phyloP scores from a whole-genome alignment of 495 filamentous ascomycete genomes.

The Astrocystis sublimbata region DNA sequence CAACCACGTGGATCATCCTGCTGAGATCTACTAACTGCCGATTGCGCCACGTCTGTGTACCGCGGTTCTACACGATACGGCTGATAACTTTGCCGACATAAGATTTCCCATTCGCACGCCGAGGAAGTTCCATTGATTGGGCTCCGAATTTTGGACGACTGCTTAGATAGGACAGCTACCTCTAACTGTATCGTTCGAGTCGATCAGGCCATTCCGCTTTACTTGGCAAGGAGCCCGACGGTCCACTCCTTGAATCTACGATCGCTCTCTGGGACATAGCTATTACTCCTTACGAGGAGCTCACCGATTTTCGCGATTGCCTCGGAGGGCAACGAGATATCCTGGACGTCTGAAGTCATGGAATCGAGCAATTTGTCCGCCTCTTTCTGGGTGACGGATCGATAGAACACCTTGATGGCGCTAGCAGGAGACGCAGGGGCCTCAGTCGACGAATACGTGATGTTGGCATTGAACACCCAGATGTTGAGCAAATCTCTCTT shows the following conservation, averaged over 20 bases:
- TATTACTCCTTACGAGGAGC: constrained; percentile 51
- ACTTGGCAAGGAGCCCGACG: constrained; percentile 62
- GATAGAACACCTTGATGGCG: constrained; percentile 70
- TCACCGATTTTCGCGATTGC: constrained; percentile 48
- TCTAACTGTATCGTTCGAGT: background rate
- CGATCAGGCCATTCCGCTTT: constrained; percentile 7
- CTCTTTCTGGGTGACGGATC: constrained; percentile 41
- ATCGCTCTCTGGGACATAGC: constrained; percentile 56
- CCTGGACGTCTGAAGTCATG: constrained; percentile 60
- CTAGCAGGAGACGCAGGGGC: constrained; percentile 35
- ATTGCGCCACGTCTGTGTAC: no score
- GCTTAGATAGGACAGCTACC: background rate
- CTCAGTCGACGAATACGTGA: constrained; percentile 58
- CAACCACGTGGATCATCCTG: background rate
- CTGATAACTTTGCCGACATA: no score
- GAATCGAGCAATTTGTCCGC: constrained; percentile 57
- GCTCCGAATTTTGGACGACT: no score
- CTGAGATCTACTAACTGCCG: background rate
- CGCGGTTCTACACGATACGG: no score
- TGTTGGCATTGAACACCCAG: constrained; percentile 73
- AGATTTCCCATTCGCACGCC: no score
- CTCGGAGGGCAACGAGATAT: constrained; percentile 58
- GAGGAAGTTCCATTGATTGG: no score
- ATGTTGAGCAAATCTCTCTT: constrained; percentile 38
- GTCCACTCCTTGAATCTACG: constrained; percentile 64